These are phyloP conservation scores for Luffa acutangula DNA, from an alignment of 306 rosid species.

Conservation along the genomic window DNA sequence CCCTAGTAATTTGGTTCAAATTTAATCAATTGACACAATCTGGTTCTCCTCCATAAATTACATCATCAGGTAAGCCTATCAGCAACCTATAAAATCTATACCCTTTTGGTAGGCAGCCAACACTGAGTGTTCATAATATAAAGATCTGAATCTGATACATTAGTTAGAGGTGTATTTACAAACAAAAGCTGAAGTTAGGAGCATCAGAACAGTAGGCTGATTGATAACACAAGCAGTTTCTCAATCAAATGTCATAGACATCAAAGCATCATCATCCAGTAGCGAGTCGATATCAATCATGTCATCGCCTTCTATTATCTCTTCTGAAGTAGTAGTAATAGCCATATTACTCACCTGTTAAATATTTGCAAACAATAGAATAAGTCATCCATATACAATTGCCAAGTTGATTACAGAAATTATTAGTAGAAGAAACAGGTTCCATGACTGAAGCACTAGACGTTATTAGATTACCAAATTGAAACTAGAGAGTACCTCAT, in stretches of 20 bases:
- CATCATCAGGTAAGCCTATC: slow-evolving; percentile 1
- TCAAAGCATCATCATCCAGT: slow-evolving; percentile 60
- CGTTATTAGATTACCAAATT: neutral
- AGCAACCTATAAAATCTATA: slow-evolving; percentile 5
- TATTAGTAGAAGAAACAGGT: neutral
- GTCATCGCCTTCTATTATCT: slow-evolving; percentile 43
- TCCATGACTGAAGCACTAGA: neutral
- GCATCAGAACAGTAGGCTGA: neutral
- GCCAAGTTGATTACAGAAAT: neutral
- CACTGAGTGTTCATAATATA: neutral
- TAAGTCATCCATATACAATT: neutral
- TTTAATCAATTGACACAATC: neutral
- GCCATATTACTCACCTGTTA: slow-evolving; percentile 34
- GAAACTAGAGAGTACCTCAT: neutral
- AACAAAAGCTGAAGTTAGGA: slow-evolving; percentile 3
- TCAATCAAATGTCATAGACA: slow-evolving; percentile 59
- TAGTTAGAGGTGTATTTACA: slow-evolving; percentile 1
- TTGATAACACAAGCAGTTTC: neutral
- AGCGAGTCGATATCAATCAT: slow-evolving; percentile 58
- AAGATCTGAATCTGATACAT: slow-evolving; percentile 3
- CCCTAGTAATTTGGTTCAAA: neutral
- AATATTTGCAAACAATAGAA: neutral
- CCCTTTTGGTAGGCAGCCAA: slow-evolving; percentile 7
- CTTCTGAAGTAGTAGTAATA: slow-evolving; percentile 36
- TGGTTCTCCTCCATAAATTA: slow-evolving; percentile 3